Evolutionary conservation across 169 alveolate species (phyloP).

Genomic region (Toxoplasma gondii): DNA sequence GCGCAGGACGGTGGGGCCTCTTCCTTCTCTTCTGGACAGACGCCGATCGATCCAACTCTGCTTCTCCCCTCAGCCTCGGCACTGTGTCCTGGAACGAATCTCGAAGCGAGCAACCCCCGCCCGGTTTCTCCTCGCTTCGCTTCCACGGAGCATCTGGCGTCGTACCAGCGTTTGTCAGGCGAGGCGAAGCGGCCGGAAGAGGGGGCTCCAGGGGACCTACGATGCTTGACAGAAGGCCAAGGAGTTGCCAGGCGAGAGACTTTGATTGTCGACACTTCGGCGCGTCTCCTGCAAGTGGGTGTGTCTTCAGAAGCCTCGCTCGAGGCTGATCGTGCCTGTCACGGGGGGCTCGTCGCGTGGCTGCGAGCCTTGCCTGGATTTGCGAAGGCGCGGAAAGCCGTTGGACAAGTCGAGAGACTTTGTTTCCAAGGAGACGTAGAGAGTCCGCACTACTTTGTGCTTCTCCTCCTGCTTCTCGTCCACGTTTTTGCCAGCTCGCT

Average conservation of each 20-base stretch:
- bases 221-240: neutral
- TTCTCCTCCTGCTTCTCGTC: neutral
- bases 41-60: neutral
- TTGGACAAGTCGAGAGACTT: neutral
- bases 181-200: neutral
- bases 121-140: too few relatives aligned
- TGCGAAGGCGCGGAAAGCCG: neutral
- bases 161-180: neutral
- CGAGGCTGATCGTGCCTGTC: neutral
- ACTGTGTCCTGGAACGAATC: too few relatives aligned
- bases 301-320: neutral
- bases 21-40: neutral
- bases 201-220: too few relatives aligned
- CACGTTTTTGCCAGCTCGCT: neutral
- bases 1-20: neutral
- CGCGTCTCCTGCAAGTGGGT: neutral
- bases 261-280: neutral
- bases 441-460: neutral
- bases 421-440: neutral
- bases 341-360: neutral
- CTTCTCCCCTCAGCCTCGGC: neutral
- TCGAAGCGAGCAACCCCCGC: too few relatives aligned
- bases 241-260: neutral
- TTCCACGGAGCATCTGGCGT: neutral
- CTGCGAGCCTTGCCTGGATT: neutral